Evolutionary conservation across 2,329 filamentous ascomycete species (phyloP), one percentile per base, ranked within the genome.

Genomic region (Colletotrichum filicis): DNA sequence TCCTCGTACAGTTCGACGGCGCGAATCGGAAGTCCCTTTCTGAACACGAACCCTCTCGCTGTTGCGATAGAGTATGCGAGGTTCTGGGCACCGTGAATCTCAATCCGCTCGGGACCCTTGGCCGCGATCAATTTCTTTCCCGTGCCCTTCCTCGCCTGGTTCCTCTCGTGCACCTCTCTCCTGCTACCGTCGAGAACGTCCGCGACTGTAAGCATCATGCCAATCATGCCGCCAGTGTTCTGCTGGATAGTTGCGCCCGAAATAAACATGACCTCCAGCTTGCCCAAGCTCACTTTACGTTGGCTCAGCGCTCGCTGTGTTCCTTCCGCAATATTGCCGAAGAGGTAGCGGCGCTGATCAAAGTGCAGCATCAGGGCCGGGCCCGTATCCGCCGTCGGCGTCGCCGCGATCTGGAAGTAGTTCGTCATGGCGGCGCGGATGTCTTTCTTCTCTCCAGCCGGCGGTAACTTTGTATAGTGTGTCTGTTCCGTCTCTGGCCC

Each of bases 381-480:
- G 66, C 96, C 96, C 24, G 95, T 98, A 83, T 99, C 97, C 72
- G 92, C 93, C 76, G 96, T 97, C 16, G 96, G 96, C 72, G 93
- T 93, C 22, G 92, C 93, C 74, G 96, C 82, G 77, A 98, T 84
- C 81, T 97, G 92, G 69, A 95, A 87, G 78, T 87, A 91, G 80
- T 89, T 92, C 77, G 92, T 88, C 95, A 98, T 98, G 75, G 76
- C 80, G 68, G 12, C n/a, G 5, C 28, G 12, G 4, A 61, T 52
- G 5, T 9, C 28, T 19, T 24, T 53, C 5, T n/a, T 42, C 26
- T n/a, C 42, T 26, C 30, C 26, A 4, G 19, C 4, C 8, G 19
- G 32, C 7, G 16, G 16, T 49, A 22, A n/a, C 42, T 49, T 49
- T 49, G 42, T 8, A 6, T 7, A 12, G 3, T 7, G 32, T 16